Conservation (phyloP, 768 basidiomycete species). For the Leccinum fibrillosum region DNA sequence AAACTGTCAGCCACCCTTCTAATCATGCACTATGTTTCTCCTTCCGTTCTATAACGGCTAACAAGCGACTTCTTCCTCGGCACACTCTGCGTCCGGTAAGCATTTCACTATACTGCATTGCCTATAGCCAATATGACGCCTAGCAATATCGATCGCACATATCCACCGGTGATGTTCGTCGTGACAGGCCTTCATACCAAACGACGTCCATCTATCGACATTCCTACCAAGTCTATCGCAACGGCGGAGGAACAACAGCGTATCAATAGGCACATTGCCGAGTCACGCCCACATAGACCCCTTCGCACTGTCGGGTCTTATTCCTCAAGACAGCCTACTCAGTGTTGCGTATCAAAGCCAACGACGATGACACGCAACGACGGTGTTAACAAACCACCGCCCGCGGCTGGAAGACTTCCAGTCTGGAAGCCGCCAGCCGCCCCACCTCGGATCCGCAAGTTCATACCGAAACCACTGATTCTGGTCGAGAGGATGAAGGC, state of each 20-base stretch:
- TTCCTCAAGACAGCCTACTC: not conserved
- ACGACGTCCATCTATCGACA: slow-evolving; percentile 7
- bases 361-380: slow-evolving; percentile 7
- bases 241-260: not conserved
- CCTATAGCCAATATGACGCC: slow-evolving; percentile 14
- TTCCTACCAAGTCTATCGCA: not conserved
- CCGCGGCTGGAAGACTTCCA: not conserved
- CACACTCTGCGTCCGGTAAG: slow-evolving; percentile 8
- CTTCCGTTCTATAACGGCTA: not conserved
- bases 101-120: not conserved
- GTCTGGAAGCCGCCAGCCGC: not conserved
- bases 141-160: slow-evolving; percentile 12
- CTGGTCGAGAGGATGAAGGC: slow-evolving; percentile 25
- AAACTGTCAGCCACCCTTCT: slow-evolving; percentile 15
- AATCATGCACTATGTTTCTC: not conserved
- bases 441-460: slow-evolving; percentile 10
- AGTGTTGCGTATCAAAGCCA: not conserved
- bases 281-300: not conserved
- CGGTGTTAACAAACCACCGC: not conserved
- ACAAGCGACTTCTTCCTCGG: not conserved
- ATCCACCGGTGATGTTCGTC: slow-evolving; percentile 18
- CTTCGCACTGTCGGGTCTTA: not conserved
- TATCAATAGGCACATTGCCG: not conserved
- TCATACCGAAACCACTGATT: slow-evolving; percentile 24
- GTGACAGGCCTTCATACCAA: slow-evolving; percentile 23